These are phyloP conservation scores for Daldinia loculata DNA, from an alignment of 495 filamentous ascomycete species.

Conservation along the genomic window DNA sequence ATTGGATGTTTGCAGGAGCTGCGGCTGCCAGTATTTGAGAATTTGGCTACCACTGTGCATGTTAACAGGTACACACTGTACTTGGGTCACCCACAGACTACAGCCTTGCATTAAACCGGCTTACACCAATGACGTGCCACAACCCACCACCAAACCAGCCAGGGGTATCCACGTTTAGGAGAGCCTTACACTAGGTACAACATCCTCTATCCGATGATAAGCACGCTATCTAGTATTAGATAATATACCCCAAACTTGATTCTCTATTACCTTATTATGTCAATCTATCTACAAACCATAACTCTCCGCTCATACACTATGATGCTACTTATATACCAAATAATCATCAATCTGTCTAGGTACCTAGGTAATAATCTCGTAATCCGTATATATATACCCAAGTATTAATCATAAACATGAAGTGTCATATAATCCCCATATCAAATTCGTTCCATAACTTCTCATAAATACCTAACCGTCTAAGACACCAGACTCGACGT, in stretches of 20 bases:
- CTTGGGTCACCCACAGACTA: slow-evolving; percentile 1
- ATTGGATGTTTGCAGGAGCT: slow-evolving; percentile 18
- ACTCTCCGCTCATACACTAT: too few relatives aligned
- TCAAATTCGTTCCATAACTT: slow-evolving; percentile 19
- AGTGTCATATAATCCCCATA: neutral
- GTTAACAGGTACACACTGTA: neutral
- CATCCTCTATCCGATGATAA: neutral
- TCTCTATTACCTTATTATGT: too few relatives aligned
- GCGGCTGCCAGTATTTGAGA: slow-evolving; percentile 17
- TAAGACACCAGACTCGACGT: slow-evolving; percentile 1
- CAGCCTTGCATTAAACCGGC: slow-evolving; percentile 18
- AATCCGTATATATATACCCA: too few relatives aligned
- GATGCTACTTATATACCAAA: too few relatives aligned
- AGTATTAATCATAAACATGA: too few relatives aligned
- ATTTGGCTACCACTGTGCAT: neutral
- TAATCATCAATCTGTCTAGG: too few relatives aligned
- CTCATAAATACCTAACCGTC: slow-evolving; percentile 49
- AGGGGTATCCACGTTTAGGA: neutral
- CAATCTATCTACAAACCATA: too few relatives aligned
- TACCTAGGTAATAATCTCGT: too few relatives aligned
- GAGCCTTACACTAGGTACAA: neutral
- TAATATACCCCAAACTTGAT: too few relatives aligned
- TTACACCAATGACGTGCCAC: slow-evolving; percentile 39
- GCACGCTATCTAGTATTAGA: too few relatives aligned
- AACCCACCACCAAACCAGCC: neutral